phyloP scores from a whole-genome alignment of 2,329 filamentous ascomycete genomes.

The Simplicillium sp. region DNA sequence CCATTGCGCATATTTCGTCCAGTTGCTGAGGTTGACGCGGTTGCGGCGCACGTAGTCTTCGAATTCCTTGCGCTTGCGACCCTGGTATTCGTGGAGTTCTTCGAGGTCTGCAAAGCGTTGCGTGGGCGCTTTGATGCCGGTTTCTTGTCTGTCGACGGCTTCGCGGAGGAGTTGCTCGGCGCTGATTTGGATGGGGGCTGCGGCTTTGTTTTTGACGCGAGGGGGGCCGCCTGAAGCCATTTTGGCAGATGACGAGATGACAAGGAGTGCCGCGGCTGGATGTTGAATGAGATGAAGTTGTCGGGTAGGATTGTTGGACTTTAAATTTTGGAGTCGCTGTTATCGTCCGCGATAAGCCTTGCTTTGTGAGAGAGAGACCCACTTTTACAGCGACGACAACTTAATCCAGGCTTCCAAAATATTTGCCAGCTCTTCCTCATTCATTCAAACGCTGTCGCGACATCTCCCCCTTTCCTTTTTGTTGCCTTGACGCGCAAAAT shows the following conservation, averaged over 20 bases:
- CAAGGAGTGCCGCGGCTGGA: not conserved
- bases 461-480: not conserved
- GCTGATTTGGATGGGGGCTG: slow-evolving; percentile 83
- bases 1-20: slow-evolving; percentile 96
- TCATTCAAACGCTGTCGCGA: not conserved
- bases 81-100: slow-evolving; percentile 95
- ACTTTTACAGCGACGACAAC: slow-evolving; percentile 3
- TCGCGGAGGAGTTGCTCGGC: slow-evolving; percentile 96
- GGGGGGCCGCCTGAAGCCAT: slow-evolving; percentile 86
- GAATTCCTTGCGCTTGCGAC: slow-evolving; percentile 90
- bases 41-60: slow-evolving; percentile 97
- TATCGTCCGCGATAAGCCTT: not conserved
- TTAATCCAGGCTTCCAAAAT: slow-evolving; percentile 3
- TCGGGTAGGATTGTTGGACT: not conserved
- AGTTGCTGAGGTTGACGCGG: slow-evolving; percentile 93
- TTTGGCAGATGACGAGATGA: slow-evolving; percentile 51
- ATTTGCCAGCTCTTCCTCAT: not conserved
- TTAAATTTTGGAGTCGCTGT: not conserved
- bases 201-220: slow-evolving; percentile 96
- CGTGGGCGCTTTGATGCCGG: slow-evolving; percentile 76
- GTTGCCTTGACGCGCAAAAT: slow-evolving; percentile 34
- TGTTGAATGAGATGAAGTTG: not conserved
- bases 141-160: slow-evolving; percentile 93
- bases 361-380: not conserved
- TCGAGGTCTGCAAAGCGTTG: slow-evolving; percentile 94